Evolutionary conservation across 768 basidiomycete genomes (phyloP), one percentile per base, ranked within the genome.

Genomic region (Tubosaeta sp.): DNA sequence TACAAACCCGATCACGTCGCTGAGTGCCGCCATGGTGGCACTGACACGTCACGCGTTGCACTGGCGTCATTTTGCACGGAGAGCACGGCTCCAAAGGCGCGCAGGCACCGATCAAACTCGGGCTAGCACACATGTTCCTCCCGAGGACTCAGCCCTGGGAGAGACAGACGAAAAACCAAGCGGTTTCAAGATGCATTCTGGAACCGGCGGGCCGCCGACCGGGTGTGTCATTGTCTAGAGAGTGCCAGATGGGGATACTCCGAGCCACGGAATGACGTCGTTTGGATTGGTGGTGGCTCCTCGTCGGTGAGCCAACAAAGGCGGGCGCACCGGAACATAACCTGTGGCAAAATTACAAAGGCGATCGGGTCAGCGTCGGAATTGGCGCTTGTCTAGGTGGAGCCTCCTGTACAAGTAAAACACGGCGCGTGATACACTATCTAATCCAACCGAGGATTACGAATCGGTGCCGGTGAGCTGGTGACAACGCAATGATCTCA

Each of bases 401-500:
- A 35, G 34, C 34, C 14, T 35, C 6, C 33, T 34, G 33, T 29
- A 29, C 29, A 34, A 26, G 22, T 41, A 25, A 41, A 41, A 41
- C 39, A 34, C 33, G 33, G 33, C 29, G 29, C 4, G 29, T 29
- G 29, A 29, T 29, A 29, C 29, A 9, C 29, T 29, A 29, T 29
- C 29, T 29, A 29, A 29, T 29, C 29, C 9, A 37, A 1, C 81
- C 80, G 14, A 74, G 67, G 0, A 75, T 69, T 1, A 80, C 76
- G 19, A 80, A 59, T 2, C 70, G 71, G 7, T 22, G 22, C 22
- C 74, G 71, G 44, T 80, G 73, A 11, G 33, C 12, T 12, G 33
- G 29, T 29, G 29, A 29, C 29, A 29, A 29, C 29, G 29, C 9
- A 29, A 9, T 29, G 29, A 29, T 29, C 29, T 29, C 29, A 29